Base-by-base conservation (phyloP, 208 protist species). In the Trypanosomatidae sp. region DNA sequence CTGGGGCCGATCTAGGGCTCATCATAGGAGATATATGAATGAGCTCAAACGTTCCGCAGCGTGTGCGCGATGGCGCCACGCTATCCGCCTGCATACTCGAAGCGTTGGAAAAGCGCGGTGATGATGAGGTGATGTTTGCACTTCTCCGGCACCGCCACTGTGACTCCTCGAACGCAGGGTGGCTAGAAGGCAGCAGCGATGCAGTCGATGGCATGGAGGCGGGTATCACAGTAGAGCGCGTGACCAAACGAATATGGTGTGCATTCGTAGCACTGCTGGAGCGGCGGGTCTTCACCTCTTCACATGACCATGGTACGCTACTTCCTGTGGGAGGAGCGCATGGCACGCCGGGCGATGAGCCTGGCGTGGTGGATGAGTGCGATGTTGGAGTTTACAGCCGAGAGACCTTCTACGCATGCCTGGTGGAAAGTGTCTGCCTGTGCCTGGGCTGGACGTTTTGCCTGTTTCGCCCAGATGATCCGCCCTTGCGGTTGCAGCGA, bases 341-440 rank as follows among this genome's bases (percentile, higher is more conserved):
- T 28, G 52, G 15, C 68, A 47, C 68, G 10, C 39, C 10, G 22
- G 46, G 39, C 17, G 66, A 55, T 43, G 50, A 58, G 36, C 12
- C 13, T 58, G 66, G 47, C 2, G 12, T 12, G 49, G 49, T 28
- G 49, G 50, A 30, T 7, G 53, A 30, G 6, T 87, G 85, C 39
- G 79, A 85, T 52, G 80, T 90, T 43, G 82, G 71, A 0, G 4
- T 90, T 17, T 62, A 81, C 60, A 82, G 77, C 46, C 50, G 25
- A 28, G 87, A 91, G 41, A 82, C 79, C 0, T 91, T 89, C 65
- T 76, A 80, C 62, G 53, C 74, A 28, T 83, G 84, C 52, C 22
- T 92, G 33, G 68, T 77, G 39, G 87, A 89, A 72, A 82, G 74
- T 39, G 80, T 74, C 22, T 92, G 84, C 67, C 44, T 92, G 12